Conservation (phyloP, 257 asterid species). For the Linaria vulgaris region DNA sequence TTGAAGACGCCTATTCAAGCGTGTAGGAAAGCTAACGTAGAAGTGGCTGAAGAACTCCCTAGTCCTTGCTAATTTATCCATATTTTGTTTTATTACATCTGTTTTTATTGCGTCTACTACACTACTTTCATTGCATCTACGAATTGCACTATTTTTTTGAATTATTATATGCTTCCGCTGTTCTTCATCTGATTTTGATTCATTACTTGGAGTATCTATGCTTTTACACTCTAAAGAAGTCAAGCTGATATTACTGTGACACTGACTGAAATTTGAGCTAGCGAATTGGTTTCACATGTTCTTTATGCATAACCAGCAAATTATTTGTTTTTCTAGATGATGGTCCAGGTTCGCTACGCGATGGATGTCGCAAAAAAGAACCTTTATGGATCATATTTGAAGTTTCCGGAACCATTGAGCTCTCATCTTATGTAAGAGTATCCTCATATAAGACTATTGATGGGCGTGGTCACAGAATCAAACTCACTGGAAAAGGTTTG, state of each 20-base stretch:
- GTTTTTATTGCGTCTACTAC: no score
- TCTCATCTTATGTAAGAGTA: slow-evolving; percentile 56
- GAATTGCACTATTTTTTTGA: no score
- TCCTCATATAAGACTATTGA: slow-evolving; percentile 83
- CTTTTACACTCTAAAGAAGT: no score
- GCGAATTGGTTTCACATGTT: background rate
- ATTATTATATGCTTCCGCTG: no score
- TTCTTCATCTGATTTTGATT: no score
- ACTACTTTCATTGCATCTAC: no score
- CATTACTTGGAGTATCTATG: no score
- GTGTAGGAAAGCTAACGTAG: no score
- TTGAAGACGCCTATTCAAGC: no score
- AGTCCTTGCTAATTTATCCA: no score
- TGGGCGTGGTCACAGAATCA: slow-evolving; percentile 82
- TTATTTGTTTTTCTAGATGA: slow-evolving; percentile 49
- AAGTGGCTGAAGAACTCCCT: no score
- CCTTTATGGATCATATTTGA: slow-evolving; percentile 82
- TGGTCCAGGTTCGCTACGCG: slow-evolving; percentile 95
- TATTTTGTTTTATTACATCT: no score
- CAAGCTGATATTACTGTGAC: background rate
- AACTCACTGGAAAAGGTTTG: slow-evolving; percentile 69
- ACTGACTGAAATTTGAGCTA: background rate
- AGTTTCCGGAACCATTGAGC: slow-evolving; percentile 82
- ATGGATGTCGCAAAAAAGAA: slow-evolving; percentile 72
- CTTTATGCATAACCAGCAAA: background rate